Evolutionary conservation across 106 monocot species (phyloP).

Genomic region (Platanthera zijinensis): DNA sequence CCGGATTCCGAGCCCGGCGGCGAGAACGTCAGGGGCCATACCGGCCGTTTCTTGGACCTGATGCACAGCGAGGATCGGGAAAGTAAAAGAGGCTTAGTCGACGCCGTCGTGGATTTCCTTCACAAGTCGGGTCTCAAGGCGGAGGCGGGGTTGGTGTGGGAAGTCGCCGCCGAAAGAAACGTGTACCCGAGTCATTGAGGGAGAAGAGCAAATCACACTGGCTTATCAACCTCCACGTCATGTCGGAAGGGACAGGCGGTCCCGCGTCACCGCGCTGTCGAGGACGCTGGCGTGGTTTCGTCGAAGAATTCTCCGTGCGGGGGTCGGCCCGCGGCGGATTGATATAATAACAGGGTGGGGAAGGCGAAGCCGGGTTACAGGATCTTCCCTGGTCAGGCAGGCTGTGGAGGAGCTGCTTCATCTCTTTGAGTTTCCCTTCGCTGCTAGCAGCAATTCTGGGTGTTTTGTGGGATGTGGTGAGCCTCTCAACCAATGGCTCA

Average conservation of each 20-base stretch:
- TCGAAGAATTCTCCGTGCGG: slow-evolving; percentile 38
- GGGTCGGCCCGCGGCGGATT: slow-evolving; percentile 39
- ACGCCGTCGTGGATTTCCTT: slow-evolving; percentile 90
- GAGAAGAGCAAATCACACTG: slow-evolving; percentile 66
- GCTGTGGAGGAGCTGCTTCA: slow-evolving; percentile 66
- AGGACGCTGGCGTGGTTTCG: slow-evolving; percentile 87
- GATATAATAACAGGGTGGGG: slow-evolving; percentile 98
- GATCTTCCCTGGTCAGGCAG: slow-evolving; percentile 72
- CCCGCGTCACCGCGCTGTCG: slow-evolving; percentile 74
- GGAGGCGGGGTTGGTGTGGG: slow-evolving; percentile 94
- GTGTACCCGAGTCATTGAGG: slow-evolving; percentile 72
- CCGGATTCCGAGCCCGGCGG: slow-evolving; percentile 83
- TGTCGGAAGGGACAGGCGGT: slow-evolving; percentile 72
- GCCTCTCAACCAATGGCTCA: slow-evolving; percentile 65
- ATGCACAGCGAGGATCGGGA: slow-evolving; percentile 93
- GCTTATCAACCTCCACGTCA: slow-evolving; percentile 92
- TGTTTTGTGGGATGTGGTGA: slow-evolving; percentile 90
- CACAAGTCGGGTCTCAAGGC: slow-evolving; percentile 85
- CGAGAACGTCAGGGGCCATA: slow-evolving; percentile 62
- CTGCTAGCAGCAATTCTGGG: slow-evolving; percentile 64
- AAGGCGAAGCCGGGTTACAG: slow-evolving; percentile 81
- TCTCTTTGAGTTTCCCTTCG: slow-evolving; percentile 61
- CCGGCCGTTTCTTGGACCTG: slow-evolving; percentile 57
- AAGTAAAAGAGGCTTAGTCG: slow-evolving; percentile 84
- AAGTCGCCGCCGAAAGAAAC: slow-evolving; percentile 68